Percentiles rank a stretch among this genome's conserved stretches.
Conservation (phyloP, 257 asterid genomes). For the Misopates orontium region DNA sequence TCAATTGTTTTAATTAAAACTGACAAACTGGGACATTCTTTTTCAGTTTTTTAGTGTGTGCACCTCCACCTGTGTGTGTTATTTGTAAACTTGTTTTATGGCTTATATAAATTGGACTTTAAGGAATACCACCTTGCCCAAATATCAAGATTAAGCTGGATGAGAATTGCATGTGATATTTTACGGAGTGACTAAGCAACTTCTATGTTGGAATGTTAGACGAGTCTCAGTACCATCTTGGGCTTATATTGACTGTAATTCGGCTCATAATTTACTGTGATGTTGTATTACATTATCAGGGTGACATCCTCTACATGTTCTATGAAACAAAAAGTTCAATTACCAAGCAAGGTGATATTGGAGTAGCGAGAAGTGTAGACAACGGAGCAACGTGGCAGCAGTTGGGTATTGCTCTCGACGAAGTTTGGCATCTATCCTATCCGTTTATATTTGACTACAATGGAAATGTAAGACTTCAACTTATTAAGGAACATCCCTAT, state of each 20-base stretch:
- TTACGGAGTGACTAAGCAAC: conserved; percentile 5
- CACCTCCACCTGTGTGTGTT: no score
- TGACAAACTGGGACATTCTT: not conserved
- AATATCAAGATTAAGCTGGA: conserved; percentile 9
- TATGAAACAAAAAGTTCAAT: conserved; percentile 86
- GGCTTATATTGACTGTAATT: conserved; percentile 4
- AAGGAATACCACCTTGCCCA: not conserved
- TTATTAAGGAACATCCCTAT: no score
- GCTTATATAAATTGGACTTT: not conserved
- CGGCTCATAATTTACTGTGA: conserved; percentile 25
- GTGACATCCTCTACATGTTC: conserved; percentile 66
- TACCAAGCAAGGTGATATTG: conserved; percentile 95
- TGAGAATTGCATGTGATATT: not conserved
- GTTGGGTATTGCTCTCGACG: conserved; percentile 86
- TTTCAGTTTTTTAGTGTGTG: not conserved
- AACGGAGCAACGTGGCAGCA: conserved; percentile 92
- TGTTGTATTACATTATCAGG: conserved; percentile 52
- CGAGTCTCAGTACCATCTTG: not conserved
- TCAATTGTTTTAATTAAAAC: not conserved
- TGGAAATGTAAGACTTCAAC: conserved; percentile 63
- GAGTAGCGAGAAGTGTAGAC: conserved; percentile 80
- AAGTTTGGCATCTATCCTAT: conserved; percentile 97
- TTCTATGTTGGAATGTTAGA: not conserved
- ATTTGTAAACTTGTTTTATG: no score
- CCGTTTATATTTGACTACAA: conserved; percentile 85